These are phyloP conservation scores for Scenedesmus sp. DNA, from an alignment of 163 green algal species.

Conservation along the genomic window DNA sequence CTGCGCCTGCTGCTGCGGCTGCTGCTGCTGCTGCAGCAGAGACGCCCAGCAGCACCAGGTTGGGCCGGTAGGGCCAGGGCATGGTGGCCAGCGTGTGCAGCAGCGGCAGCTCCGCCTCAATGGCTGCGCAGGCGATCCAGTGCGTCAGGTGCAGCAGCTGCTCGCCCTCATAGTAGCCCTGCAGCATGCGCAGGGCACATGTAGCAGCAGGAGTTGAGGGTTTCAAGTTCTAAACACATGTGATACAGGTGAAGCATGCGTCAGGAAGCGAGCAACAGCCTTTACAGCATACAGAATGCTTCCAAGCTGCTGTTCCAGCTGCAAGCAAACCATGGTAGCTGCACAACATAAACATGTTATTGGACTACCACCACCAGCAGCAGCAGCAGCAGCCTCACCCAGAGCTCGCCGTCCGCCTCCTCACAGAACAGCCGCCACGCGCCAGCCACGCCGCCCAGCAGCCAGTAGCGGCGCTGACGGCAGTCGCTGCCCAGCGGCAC, in stretches of 20 bases:
- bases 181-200: background rate
- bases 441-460: conserved; percentile 73
- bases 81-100: conserved; percentile 66
- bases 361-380: background rate
- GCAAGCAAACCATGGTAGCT: background rate
- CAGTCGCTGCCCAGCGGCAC: conserved; percentile 77
- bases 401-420: conserved; percentile 60
- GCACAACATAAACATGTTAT: conserved; percentile 54
- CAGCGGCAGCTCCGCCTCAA: conserved; percentile 69
- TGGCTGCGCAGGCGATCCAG: conserved; percentile 74
- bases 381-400: conserved; percentile 58
- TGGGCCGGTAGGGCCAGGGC: conserved; percentile 58
- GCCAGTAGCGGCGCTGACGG: conserved; percentile 83
- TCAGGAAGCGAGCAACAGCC: background rate
- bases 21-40: conserved; percentile 6
- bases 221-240: no score
- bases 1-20: conserved; percentile 6
- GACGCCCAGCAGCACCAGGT: background rate
- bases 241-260: background rate
- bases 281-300: background rate
- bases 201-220: background rate
- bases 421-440: conserved; percentile 85
- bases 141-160: conserved; percentile 63
- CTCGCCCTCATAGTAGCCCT: conserved; percentile 63
- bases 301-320: background rate